Evolutionary conservation across 148 eudicot species (phyloP), one percentile per base, ranked within the genome.

Genomic region (Cornus suecica): DNA sequence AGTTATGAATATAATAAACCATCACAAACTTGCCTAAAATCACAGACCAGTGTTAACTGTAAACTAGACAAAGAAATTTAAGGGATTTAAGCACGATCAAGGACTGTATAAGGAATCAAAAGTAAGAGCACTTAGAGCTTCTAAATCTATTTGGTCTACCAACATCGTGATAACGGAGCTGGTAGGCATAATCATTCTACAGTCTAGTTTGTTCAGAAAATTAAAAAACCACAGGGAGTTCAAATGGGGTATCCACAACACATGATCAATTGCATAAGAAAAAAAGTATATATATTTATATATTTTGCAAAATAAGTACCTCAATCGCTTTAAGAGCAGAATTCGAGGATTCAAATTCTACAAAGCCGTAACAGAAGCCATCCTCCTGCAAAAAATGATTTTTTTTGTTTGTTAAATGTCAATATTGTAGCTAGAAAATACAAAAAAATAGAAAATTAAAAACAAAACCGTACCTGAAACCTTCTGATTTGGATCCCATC

Each of bases 321-420:
- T 89, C 81, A 6, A 93, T 67, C 10, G 98, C 98, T 52, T 81
- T 85, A 61, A 77, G 81, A 48, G 88, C 90, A 22, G 85, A 80
- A 27, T 65, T 76, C 13, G 83, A 68, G 24, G 86, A 80, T 81
- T 89, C 91, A 74, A 79, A 93, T 81, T 93, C 97, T 45, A 93
- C 93, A 78, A 93, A 93, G 13, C 91, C 97, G 69, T 84, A 91
- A 81, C 89, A 86, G 78, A 86, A 93, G 31, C 88, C 92, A 72
- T 85, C 62, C 4, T 58, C 85, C 85, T 85, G 85, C 29, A 29
- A 10, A 81, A 29, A 37, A 37, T 22, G 14, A 48, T 69, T 32
- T 78, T 34, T n/a, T n/a, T n/a, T 66, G 4, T 69, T 54, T 31
- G 24, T 62, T 52, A 22, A 27, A 54, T 51, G 65, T 65, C 26